Evolutionary conservation across 768 basidiomycete genomes (phyloP).

Genomic region (Kwoniella sp.): DNA sequence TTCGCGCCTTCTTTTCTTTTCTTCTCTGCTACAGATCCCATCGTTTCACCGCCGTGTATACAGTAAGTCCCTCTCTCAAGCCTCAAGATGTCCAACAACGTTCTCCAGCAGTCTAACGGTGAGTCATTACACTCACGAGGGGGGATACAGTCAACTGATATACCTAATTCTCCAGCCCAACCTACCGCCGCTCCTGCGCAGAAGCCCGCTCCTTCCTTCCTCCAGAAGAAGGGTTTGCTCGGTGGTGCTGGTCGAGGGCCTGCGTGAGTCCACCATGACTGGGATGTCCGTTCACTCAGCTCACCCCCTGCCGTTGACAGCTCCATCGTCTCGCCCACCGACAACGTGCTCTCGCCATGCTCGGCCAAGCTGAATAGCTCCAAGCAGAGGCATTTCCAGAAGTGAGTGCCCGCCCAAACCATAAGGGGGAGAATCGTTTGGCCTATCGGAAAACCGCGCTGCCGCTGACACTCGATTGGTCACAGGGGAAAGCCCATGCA

Average conservation of each 20-base stretch:
- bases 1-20: too few species aligned
- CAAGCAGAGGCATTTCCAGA: conserved; percentile 51
- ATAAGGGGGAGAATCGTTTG: background rate
- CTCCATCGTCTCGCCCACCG: conserved; percentile 49
- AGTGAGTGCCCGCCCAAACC: conserved; percentile 36
- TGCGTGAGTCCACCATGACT: conserved; percentile 19
- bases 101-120: conserved; percentile 17
- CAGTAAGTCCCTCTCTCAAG: conserved; percentile 2
- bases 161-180: too few species aligned
- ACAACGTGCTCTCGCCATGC: conserved; percentile 51
- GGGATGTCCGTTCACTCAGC: background rate
- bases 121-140: background rate
- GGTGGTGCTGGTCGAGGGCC: conserved; percentile 24
- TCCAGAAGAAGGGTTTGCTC: conserved; percentile 41
- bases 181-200: conserved; percentile 8
- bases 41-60: too few species aligned
- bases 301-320: conserved; percentile 5
- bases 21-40: too few species aligned
- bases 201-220: conserved; percentile 24
- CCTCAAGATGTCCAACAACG: conserved; percentile 12
- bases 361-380: conserved; percentile 49
- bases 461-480: too few species aligned
- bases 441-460: too few species aligned
- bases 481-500: conserved; percentile 31
- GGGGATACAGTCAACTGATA: background rate